phyloP scores from a whole-genome alignment of 2,329 filamentous ascomycete species.

The Didymella pinodella region DNA sequence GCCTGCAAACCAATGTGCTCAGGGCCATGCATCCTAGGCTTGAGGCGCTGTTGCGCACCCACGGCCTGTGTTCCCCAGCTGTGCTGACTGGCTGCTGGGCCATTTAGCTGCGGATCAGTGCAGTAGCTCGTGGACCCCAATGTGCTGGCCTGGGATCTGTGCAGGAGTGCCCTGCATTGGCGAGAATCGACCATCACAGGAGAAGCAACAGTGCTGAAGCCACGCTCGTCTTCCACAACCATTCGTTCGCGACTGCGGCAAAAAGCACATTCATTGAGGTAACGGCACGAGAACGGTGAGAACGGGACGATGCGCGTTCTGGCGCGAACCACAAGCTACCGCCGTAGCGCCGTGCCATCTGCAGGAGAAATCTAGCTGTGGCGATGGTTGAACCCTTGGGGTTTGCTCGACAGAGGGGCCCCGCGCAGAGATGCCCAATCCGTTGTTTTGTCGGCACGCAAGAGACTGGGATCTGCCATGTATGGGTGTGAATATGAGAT shows the following conservation, averaged over 20 bases:
- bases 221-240: not conserved
- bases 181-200: conserved; percentile 3
- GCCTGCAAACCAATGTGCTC: not conserved
- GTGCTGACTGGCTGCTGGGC: conserved; percentile 23
- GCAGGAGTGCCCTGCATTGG: conserved; percentile 21
- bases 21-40: conserved; percentile 25
- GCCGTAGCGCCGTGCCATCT: conserved; percentile 13
- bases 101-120: conserved; percentile 20
- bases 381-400: conserved; percentile 5
- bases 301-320: conserved; percentile 8
- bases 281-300: not conserved
- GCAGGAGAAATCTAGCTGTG: conserved; percentile 14
- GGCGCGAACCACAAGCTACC: conserved; percentile 13
- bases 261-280: not conserved
- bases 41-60: conserved; percentile 25
- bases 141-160: conserved; percentile 22
- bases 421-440: conserved; percentile 11
- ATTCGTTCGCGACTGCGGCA: not conserved
- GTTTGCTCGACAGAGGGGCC: not conserved
- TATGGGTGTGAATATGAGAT: not conserved
- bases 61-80: conserved; percentile 20
- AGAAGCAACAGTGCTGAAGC: conserved; percentile 13
- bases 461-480: not conserved
- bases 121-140: conserved; percentile 12
- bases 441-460: not conserved